A percentile compares a stretch with the other conserved stretches of the same genome.
Conservation (phyloP, 2,329 filamentous ascomycete genomes). For the Helminthosporium solani region DNA sequence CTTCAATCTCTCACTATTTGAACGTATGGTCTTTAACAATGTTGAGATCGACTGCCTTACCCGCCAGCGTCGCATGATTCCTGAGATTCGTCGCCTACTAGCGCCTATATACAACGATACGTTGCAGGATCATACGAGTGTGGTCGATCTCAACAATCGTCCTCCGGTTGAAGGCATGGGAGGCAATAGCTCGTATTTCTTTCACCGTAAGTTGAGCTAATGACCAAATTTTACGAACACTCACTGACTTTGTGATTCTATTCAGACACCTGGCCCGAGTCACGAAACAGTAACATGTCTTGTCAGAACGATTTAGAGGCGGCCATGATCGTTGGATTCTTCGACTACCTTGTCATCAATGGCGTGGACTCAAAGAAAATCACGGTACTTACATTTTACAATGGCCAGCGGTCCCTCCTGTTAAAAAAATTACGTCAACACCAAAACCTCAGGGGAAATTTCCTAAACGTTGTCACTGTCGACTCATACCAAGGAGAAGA, state of each 20-base stretch:
- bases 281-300: slow-evolving; percentile 62
- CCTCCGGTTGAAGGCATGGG: slow-evolving; percentile 64
- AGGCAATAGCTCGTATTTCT: slow-evolving; percentile 60
- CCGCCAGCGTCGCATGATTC: slow-evolving; percentile 72
- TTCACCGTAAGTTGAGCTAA: slow-evolving; percentile 51
- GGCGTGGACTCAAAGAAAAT: slow-evolving; percentile 62
- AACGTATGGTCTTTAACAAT: slow-evolving; percentile 68
- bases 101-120: slow-evolving; percentile 60
- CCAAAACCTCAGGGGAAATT: slow-evolving; percentile 40
- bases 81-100: slow-evolving; percentile 63
- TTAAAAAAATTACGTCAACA: slow-evolving; percentile 50
- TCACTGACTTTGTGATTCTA: too few relatives aligned
- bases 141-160: slow-evolving; percentile 49
- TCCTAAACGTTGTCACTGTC: slow-evolving; percentile 70
- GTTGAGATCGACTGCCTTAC: slow-evolving; percentile 65
- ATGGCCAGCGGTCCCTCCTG: slow-evolving; percentile 72
- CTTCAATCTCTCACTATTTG: slow-evolving; percentile 75
- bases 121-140: slow-evolving; percentile 60
- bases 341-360: slow-evolving; percentile 70
- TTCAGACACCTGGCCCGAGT: slow-evolving; percentile 57
- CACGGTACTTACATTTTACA: slow-evolving; percentile 85
- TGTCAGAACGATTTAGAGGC: slow-evolving; percentile 72
- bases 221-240: too few relatives aligned
- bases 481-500: slow-evolving; percentile 92
- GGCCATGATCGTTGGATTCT: slow-evolving; percentile 72